A percentile compares a stretch with the other conserved stretches of the same genome.
These are phyloP conservation scores for Lipomyces kockii DNA, from an alignment of 805 yeast species.

Conservation along the genomic window DNA sequence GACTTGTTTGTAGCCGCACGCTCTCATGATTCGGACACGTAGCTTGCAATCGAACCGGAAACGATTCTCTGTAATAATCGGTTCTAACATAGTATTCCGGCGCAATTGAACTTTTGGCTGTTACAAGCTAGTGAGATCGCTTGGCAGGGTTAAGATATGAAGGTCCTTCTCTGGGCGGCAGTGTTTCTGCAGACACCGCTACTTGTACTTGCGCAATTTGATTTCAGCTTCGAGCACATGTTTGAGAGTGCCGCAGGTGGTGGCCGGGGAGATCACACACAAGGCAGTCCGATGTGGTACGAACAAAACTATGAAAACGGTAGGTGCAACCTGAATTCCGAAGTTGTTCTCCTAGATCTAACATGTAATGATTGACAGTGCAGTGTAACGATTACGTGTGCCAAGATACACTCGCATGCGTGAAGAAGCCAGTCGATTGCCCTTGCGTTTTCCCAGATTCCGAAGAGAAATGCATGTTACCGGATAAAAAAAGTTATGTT, in stretches of 20 bases:
- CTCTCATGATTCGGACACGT: neutral
- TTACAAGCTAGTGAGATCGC: neutral
- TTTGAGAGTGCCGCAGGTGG: constrained; percentile 25
- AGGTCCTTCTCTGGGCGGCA: constrained; percentile 1
- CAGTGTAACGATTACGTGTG: constrained; percentile 74
- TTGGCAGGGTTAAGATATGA: constrained; percentile 7
- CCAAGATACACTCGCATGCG: constrained; percentile 83
- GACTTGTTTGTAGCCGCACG: neutral
- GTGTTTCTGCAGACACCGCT: constrained; percentile 22
- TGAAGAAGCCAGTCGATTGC: constrained; percentile 67
- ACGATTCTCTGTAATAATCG: neutral
- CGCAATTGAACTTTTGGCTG: neutral
- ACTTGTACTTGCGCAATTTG: constrained; percentile 32
- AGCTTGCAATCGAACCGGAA: neutral
- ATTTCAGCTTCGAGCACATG: constrained; percentile 35
- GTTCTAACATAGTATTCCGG: neutral
- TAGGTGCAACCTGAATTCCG: constrained; percentile 3
- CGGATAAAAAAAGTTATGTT: constrained; percentile 65
- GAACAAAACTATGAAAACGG: constrained; percentile 32
- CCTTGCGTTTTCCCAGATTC: constrained; percentile 91
- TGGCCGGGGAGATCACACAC: constrained; percentile 12
- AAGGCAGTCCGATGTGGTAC: constrained; percentile 34
- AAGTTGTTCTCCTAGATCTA: neutral
- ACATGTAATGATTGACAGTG: constrained; percentile 31
- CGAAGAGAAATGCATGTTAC: constrained; percentile 78